These are phyloP conservation scores for Lentinula guzmanii DNA, from an alignment of 768 basidiomycete genomes.

Conservation along the genomic window DNA sequence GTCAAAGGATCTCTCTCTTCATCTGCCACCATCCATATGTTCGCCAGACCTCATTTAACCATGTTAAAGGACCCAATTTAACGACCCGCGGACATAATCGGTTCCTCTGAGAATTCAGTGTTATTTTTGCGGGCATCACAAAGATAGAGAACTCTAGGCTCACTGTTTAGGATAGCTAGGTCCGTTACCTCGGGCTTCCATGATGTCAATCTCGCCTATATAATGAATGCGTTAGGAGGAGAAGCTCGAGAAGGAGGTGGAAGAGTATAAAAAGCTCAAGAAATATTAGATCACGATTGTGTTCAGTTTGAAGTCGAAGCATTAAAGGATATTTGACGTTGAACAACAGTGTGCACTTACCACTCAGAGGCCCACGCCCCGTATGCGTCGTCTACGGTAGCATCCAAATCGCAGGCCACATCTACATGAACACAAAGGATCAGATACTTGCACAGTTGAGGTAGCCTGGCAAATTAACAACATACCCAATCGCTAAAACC, in stretches of 20 bases:
- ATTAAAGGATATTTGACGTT: neutral
- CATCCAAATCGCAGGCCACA: constrained; percentile 87
- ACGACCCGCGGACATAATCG: constrained; percentile 57
- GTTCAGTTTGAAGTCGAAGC: neutral
- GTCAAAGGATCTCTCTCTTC: constrained; percentile 61
- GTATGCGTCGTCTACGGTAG: constrained; percentile 62
- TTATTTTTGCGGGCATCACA: neutral
- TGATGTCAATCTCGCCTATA: constrained; percentile 68
- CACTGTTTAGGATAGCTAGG: constrained; percentile 57
- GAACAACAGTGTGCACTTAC: constrained; percentile 20
- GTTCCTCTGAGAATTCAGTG: constrained; percentile 38
- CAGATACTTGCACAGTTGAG: constrained; percentile 11
- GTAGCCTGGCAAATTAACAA: neutral
- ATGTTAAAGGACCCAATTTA: constrained; percentile 71
- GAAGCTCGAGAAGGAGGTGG: neutral
- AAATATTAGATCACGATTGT: neutral
- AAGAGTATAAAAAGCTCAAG: neutral
- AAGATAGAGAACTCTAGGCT: constrained; percentile 14
- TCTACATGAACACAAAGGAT: constrained; percentile 19
- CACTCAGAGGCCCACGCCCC: constrained; percentile 63
- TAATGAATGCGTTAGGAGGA: constrained; percentile 1
- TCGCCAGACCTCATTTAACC: constrained; percentile 61
- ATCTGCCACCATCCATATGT: constrained; percentile 77
- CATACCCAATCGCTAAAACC: constrained; percentile 53
- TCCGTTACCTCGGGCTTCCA: constrained; percentile 67